phyloP scores from a whole-genome alignment of 805 yeast genomes.

The Kazachstania africana region DNA sequence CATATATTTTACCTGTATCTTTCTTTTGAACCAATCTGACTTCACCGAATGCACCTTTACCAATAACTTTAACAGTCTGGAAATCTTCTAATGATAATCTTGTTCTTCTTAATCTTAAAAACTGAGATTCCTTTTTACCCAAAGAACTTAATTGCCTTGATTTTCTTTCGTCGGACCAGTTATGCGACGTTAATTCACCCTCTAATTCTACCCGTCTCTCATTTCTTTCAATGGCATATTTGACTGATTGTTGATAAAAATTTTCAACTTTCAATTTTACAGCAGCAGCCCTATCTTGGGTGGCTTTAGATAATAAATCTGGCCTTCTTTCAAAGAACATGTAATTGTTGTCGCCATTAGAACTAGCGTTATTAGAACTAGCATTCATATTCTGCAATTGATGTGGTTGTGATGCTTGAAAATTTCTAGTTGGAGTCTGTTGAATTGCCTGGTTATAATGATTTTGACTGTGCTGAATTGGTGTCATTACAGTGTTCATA shows the following conservation, averaged over 20 bases:
- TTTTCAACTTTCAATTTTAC: slow-evolving; percentile 74
- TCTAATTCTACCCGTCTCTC: slow-evolving; percentile 84
- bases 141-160: slow-evolving; percentile 69
- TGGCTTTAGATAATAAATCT: slow-evolving; percentile 53
- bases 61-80: slow-evolving; percentile 76
- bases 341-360: slow-evolving; percentile 27
- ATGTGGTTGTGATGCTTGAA: too few species aligned
- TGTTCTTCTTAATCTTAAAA: slow-evolving; percentile 74
- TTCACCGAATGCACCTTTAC: slow-evolving; percentile 97
- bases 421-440: slow-evolving; percentile 17
- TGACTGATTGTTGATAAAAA: slow-evolving; percentile 73
- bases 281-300: slow-evolving; percentile 79
- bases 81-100: slow-evolving; percentile 74
- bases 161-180: slow-evolving; percentile 75
- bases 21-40: slow-evolving; percentile 87
- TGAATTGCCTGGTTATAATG: slow-evolving; percentile 5
- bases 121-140: slow-evolving; percentile 83
- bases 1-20: slow-evolving; percentile 83
- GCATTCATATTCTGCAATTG: too few species aligned
- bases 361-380: background rate
- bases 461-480: background rate
- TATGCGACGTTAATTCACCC: slow-evolving; percentile 52
- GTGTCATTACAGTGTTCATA: too few species aligned
- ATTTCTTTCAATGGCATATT: slow-evolving; percentile 90
- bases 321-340: slow-evolving; percentile 78